Conservation (phyloP, 208 protist species). For the Leishmania aethiopica region DNA sequence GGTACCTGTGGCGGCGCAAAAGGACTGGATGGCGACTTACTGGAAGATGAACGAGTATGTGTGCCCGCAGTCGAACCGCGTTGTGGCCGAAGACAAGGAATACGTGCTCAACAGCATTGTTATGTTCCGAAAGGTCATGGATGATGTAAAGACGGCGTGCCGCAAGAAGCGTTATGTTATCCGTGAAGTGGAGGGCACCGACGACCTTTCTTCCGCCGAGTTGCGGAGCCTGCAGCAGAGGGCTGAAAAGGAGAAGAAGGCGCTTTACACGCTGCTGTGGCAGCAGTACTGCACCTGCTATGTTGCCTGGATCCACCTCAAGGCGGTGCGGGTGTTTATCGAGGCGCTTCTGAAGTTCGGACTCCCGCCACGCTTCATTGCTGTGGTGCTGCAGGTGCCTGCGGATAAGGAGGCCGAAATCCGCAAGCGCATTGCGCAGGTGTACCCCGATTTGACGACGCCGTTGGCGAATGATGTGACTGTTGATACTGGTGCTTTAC, state of each 20-base stretch:
- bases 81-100: constrained; percentile 90
- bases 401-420: constrained; percentile 76
- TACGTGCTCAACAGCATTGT: constrained; percentile 91
- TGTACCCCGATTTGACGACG: constrained; percentile 70
- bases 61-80: constrained; percentile 79
- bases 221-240: constrained; percentile 73
- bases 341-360: constrained; percentile 91
- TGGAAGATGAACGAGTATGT: constrained; percentile 87
- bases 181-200: constrained; percentile 72
- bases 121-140: constrained; percentile 82
- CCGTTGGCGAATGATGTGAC: constrained; percentile 53
- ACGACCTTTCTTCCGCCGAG: constrained; percentile 69
- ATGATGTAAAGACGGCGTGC: constrained; percentile 83
- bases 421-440: constrained; percentile 66
- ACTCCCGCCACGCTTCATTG: constrained; percentile 86
- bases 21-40: constrained; percentile 83
- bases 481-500: constrained; percentile 62
- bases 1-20: constrained; percentile 62
- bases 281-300: constrained; percentile 90
- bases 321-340: constrained; percentile 92
- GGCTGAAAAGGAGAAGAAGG: constrained; percentile 83
- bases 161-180: constrained; percentile 81
- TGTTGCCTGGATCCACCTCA: constrained; percentile 93
- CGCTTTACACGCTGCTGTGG: constrained; percentile 80
- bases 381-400: constrained; percentile 77